phyloP scores from a whole-genome alignment of 257 asterid species.

The Nicotiana tabacum region DNA sequence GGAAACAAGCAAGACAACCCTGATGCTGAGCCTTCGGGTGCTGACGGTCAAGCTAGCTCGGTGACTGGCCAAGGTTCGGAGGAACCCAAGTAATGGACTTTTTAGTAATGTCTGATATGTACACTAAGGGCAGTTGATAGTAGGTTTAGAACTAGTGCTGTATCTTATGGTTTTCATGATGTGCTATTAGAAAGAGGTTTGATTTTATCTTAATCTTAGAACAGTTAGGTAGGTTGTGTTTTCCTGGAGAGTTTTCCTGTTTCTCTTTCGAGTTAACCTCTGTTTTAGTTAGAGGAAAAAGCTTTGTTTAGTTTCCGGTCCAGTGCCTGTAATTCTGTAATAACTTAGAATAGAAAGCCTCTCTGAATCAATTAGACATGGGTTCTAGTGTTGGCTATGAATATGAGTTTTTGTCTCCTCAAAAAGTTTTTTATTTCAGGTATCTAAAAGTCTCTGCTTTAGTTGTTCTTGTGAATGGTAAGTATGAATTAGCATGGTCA shows the following conservation, averaged over 20 bases:
- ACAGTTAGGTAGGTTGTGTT: not conserved
- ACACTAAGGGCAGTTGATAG: not conserved
- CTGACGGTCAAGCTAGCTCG: slow-evolving; percentile 37
- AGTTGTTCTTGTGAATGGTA: no score
- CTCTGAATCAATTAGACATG: not conserved
- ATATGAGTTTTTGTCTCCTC: not conserved
- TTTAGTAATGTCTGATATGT: not conserved
- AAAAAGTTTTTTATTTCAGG: not conserved
- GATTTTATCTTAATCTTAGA: no score
- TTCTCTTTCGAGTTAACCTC: not conserved
- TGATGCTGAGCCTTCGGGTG: slow-evolving; percentile 16
- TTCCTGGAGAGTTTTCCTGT: not conserved
- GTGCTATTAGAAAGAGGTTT: not conserved
- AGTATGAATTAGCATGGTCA: no score
- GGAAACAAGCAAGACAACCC: slow-evolving; percentile 46
- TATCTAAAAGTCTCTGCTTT: no score
- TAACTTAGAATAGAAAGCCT: not conserved
- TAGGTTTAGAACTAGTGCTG: not conserved
- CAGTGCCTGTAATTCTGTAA: not conserved
- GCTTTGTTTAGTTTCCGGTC: not conserved
- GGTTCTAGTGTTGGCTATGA: not conserved
- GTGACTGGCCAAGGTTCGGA: slow-evolving; percentile 24
- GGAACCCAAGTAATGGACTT: slow-evolving; percentile 38
- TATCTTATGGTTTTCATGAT: not conserved
- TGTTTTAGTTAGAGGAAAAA: not conserved